phyloP scores from a whole-genome alignment of 2,329 filamentous ascomycete genomes.

The Thielaviopsis ethacetica region DNA sequence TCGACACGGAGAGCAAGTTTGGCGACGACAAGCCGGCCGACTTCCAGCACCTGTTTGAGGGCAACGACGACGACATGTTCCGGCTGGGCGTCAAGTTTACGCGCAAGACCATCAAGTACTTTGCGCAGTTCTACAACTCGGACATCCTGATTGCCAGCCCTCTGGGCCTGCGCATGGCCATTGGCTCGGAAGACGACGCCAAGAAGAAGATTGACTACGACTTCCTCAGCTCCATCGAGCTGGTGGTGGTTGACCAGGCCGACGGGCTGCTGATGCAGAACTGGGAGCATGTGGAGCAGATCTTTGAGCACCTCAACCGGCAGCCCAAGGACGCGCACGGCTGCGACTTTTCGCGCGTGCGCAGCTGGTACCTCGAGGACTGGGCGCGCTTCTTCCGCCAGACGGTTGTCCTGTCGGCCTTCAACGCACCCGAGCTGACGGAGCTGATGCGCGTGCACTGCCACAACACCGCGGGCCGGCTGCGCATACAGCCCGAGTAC shows the following conservation, averaged over 20 bases:
- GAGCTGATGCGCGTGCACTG: constrained; percentile 60
- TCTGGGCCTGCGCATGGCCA: constrained; percentile 74
- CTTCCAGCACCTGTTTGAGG: constrained; percentile 76
- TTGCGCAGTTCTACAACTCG: constrained; percentile 87
- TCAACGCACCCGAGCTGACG: constrained; percentile 77
- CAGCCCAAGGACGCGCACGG: constrained; percentile 81
- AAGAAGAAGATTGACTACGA: constrained; percentile 57
- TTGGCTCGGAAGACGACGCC: constrained; percentile 56
- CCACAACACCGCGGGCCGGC: constrained; percentile 65
- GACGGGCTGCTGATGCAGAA: constrained; percentile 95
- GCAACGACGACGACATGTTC: constrained; percentile 97
- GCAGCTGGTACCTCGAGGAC: constrained; percentile 84
- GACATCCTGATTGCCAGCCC: constrained; percentile 90
- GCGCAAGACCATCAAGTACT: constrained; percentile 87
- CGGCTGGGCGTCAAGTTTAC: constrained; percentile 93
- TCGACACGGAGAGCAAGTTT: constrained; percentile 47
- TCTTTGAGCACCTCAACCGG: constrained; percentile 80
- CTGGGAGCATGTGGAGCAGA: constrained; percentile 88
- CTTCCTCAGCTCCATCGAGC: constrained; percentile 84
- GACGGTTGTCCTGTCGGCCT: constrained; percentile 65
- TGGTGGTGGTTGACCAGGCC: constrained; percentile 79
- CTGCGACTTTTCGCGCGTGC: constrained; percentile 82
- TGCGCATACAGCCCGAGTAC: constrained; percentile 52
- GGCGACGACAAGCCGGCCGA: constrained; percentile 65
- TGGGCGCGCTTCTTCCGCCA: constrained; percentile 70